These are phyloP conservation scores for Alternaria ventricosa DNA, from an alignment of 2,329 filamentous ascomycete genomes.

Conservation along the genomic window DNA sequence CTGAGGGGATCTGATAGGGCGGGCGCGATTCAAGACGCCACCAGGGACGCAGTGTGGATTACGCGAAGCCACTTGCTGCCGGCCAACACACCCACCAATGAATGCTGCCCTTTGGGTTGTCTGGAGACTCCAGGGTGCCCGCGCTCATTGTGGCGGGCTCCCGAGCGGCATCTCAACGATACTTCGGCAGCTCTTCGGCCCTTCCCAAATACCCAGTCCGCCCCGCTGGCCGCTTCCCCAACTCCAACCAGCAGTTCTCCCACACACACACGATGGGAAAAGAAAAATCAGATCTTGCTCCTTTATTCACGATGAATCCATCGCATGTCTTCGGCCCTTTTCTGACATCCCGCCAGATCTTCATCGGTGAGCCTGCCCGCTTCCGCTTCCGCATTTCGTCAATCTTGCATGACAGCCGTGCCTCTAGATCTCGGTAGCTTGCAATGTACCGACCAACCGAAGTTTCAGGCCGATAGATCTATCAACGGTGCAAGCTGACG, in stretches of 20 bases:
- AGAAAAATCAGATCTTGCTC: slow-evolving; percentile 11
- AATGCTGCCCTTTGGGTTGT: neutral
- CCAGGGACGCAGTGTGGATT: neutral
- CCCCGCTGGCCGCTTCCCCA: slow-evolving; percentile 12
- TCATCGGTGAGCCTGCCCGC: slow-evolving; percentile 15
- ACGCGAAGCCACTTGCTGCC: neutral
- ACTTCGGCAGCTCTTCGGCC: neutral
- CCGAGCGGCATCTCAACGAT: slow-evolving; percentile 8
- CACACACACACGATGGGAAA: slow-evolving; percentile 8
- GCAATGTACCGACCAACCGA: slow-evolving; percentile 6
- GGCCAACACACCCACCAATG: neutral
- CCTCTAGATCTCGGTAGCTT: slow-evolving; percentile 17
- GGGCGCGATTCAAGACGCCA: neutral
- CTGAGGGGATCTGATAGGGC: slow-evolving; percentile 3
- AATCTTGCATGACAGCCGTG: slow-evolving; percentile 10
- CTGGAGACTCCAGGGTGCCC: neutral
- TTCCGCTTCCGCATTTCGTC: slow-evolving; percentile 19
- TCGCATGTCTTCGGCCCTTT: slow-evolving; percentile 4
- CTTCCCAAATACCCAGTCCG: neutral
- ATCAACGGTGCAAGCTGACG: neutral
- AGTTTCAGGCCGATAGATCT: slow-evolving; percentile 5
- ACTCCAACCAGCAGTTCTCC: slow-evolving; percentile 3
- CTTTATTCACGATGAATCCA: slow-evolving; percentile 7
- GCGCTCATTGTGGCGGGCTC: neutral
- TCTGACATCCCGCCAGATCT: slow-evolving; percentile 1